Evolutionary conservation across 108 stramenopile genomes (phyloP), one percentile per base, ranked within the genome.

Genomic region (Stephanodiscus triporus): DNA sequence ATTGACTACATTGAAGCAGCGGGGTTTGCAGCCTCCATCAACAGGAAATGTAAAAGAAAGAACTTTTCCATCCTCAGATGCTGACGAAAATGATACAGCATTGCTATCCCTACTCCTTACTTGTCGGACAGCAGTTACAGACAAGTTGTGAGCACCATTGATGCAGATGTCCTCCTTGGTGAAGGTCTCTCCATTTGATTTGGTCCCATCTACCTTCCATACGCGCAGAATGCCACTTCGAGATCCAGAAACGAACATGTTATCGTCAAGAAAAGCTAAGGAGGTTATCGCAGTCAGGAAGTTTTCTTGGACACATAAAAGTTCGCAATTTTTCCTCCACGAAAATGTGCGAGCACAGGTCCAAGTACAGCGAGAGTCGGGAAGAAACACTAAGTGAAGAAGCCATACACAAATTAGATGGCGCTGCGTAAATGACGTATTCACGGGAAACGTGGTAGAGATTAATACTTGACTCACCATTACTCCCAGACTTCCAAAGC

Each of bases 11-110:
- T 55, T 71, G 61, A 67, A 68, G 34, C 71, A 79, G 9, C 58
- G 32, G 11, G 78, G 78, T n/a, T 30, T 75, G 66, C 49, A 24
- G 8, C 32, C 64, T 6, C 53, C 53, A 29, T 65, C 49, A 58
- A 45, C 65, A 37, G 71, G 43, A 2, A 79, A 36, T n/a, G 51
- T 22, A 67, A 72, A 79, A 0, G 71, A 68, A n/a, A 79, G 51
- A 20, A 79, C 78, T 42, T 68, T 79, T 20, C 71, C 78, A 68
- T 79, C 78, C 34, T 48, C 58, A 17, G 71, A 72, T 9, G 64
- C 66, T 6, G 78, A 68, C 22, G 66, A 17, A 26, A 79, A 72
- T 2, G 49, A 49, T 16, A 63, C 27, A n/a, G n/a, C n/a, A 47
- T 16, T 45, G 40, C 42, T 51, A 38, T 68, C 60, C 10, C 29